Base-by-base conservation (phyloP, 768 basidiomycete species). In the Leccinum obscurum region DNA sequence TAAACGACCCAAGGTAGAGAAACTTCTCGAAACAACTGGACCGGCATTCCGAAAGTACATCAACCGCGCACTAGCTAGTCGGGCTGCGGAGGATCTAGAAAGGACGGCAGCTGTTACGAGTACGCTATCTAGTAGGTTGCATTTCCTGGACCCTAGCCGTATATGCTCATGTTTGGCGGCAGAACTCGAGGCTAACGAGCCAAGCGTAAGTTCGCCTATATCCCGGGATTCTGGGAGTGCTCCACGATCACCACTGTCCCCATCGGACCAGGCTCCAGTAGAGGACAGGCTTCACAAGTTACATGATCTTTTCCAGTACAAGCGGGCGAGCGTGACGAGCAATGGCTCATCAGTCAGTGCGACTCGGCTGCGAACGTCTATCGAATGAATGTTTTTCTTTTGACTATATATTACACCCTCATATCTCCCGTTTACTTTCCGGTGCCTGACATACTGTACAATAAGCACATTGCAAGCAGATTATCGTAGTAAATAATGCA, bases 41-140 rank as follows among this genome's bases (percentile, higher is more conserved):
- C 84, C 90, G 20, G 91, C 91, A 7, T 96, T 95, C 79, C 84
- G 92, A 54, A 94, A 94, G 69, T 96, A 96, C 69, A 92, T 95
- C 66, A 90, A 86, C 35, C 85, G 93, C 50, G 93, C 94, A 2
- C 76, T 95, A 24, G 93, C 92, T 0, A 94, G 86, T 69, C 82
- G 93, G 57, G 92, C 91, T n/a, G 87, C 89, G 10, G 91, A 94
- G 68, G 93, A 95, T 66, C 82, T 89, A 64, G 91, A 93, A 72
- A 78, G 91, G 66, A 83, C 86, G 55, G 86, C 84, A 32, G 90
- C 87, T 8, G 90, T 93, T n/a, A 84, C 89, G n/a, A 85, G 90
- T 66, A 92, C 91, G 1, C 71, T 93, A 46, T 89, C 88, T 4
- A 90, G 92, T 94, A 68, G 65, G 89, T 79, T 30, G 39, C 39